Conservation (phyloP, 192 early-diverging fungal genomes). For the Coemansia sp. region DNA sequence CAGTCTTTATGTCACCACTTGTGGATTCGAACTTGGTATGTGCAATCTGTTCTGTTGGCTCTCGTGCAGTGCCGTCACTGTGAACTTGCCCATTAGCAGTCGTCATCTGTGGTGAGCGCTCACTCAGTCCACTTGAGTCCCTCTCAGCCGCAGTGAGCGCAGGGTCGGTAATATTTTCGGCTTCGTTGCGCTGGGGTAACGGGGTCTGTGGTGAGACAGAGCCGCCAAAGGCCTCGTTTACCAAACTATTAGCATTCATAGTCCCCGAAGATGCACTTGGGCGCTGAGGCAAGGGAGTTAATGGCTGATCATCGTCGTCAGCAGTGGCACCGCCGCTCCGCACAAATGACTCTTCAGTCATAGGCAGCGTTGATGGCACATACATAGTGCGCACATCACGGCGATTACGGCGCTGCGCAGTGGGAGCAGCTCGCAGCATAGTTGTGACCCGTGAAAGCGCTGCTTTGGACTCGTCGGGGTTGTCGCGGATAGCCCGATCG, state of each 20-base stretch:
- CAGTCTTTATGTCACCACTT: neutral
- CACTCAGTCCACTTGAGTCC: neutral
- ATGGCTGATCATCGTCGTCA: neutral
- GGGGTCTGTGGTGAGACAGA: neutral
- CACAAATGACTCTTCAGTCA: neutral
- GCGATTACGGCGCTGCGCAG: constrained; percentile 22
- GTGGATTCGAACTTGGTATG: neutral
- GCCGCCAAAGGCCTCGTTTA: constrained; percentile 3
- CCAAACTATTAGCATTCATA: neutral
- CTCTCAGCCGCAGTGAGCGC: neutral
- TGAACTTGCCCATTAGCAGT: neutral
- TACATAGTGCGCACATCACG: constrained; percentile 53
- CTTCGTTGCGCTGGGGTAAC: constrained; percentile 3
- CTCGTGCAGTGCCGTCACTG: neutral
- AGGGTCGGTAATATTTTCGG: neutral
- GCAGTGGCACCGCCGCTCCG: neutral
- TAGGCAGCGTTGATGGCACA: constrained; percentile 11
- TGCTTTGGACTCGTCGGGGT: constrained; percentile 48
- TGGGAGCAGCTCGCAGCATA: constrained; percentile 36
- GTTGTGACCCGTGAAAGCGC: constrained; percentile 44
- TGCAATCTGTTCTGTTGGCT: neutral
- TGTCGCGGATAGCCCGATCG: constrained; percentile 43
- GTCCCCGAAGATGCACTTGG: neutral
- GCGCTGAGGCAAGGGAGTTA: constrained; percentile 1
- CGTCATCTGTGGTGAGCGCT: neutral